Evolutionary conservation across 2,329 filamentous ascomycete genomes (phyloP).

Genomic region (Pyricularia pennisetigena): DNA sequence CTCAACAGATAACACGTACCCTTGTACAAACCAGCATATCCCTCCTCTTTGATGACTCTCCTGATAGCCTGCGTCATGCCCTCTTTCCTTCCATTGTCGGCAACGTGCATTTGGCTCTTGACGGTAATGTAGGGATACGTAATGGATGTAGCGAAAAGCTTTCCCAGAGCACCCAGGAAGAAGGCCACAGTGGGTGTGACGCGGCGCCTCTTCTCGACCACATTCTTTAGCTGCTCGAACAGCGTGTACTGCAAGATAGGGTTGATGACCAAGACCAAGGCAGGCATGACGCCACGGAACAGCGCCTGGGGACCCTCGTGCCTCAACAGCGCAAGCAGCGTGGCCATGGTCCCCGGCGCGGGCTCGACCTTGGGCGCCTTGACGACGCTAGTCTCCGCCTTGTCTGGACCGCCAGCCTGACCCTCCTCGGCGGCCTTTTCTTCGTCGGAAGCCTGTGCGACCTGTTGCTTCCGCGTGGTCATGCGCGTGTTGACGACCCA

Average conservation of each 20-base stretch:
- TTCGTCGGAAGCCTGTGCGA: conserved; percentile 15
- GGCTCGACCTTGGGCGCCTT: conserved; percentile 17
- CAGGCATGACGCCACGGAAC: conserved; percentile 87
- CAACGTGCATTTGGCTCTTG: conserved; percentile 96
- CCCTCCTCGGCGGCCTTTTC: conserved; percentile 19
- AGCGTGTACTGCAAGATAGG: conserved; percentile 98
- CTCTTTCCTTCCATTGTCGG: conserved; percentile 65
- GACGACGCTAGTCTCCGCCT: conserved; percentile 10
- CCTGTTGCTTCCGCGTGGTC: conserved; percentile 68
- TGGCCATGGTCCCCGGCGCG: conserved; percentile 57
- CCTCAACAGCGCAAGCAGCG: conserved; percentile 67
- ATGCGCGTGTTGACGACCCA: conserved; percentile 99
- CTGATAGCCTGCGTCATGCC: conserved; percentile 69
- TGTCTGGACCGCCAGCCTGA: conserved; percentile 8
- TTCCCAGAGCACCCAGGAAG: conserved; percentile 83
- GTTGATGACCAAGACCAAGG: conserved; percentile 91
- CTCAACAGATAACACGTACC: conserved; percentile 42
- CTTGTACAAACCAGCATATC: conserved; percentile 87
- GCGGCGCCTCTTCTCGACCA: conserved; percentile 57
- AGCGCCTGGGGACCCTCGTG: conserved; percentile 79
- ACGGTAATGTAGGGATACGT: conserved; percentile 99
- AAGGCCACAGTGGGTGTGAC: conserved; percentile 84
- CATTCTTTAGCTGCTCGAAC: conserved; percentile 96
- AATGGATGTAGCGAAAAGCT: conserved; percentile 84
- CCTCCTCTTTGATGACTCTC: conserved; percentile 77